Conservation (phyloP, 768 basidiomycete genomes). For the Phylloporus sp. region DNA sequence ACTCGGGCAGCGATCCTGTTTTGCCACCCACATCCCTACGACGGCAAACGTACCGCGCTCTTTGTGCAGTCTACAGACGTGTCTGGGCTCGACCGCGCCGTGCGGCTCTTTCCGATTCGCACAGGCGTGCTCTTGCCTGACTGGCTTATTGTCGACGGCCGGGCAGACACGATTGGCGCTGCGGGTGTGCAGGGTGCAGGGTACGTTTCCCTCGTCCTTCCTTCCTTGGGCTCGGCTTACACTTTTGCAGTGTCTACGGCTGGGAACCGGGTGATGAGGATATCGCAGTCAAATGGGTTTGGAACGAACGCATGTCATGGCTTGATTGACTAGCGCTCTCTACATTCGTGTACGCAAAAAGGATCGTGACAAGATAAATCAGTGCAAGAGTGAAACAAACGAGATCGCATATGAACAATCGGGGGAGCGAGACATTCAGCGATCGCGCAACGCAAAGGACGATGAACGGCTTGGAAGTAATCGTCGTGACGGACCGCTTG, state of each 20-base stretch:
- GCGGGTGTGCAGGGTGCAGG: conserved; percentile 77
- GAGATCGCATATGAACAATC: conserved; percentile 20
- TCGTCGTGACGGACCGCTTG: conserved; percentile 13
- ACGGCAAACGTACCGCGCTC: conserved; percentile 36
- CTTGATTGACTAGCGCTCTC: too few relatives aligned
- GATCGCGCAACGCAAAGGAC: conserved; percentile 9
- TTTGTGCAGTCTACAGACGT: conserved; percentile 59
- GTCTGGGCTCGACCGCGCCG: conserved; percentile 60
- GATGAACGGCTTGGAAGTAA: conserved; percentile 10
- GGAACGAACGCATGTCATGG: conserved; percentile 42
- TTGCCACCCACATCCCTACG: conserved; percentile 41
- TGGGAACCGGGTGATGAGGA: conserved; percentile 27
- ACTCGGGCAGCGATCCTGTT: conserved; percentile 48
- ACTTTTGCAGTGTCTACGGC: too few relatives aligned
- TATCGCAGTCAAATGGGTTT: conserved; percentile 37
- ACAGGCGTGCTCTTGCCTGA: conserved; percentile 77
- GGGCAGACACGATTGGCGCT: conserved; percentile 57
- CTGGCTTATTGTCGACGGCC: conserved; percentile 63
- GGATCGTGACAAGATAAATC: conserved; percentile 29
- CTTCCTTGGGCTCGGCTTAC: too few relatives aligned
- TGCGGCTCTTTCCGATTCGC: conserved; percentile 77
- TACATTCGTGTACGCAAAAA: conserved; percentile 27
- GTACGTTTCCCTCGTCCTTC: conserved; percentile 37
- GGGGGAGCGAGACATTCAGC: conserved; percentile 3
- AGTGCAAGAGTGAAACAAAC: conserved; percentile 1